A percentile compares a stretch with the other conserved stretches of the same genome.
phyloP scores from a whole-genome alignment of 208 protist species.

The Kentomonas sorsogonicus region DNA sequence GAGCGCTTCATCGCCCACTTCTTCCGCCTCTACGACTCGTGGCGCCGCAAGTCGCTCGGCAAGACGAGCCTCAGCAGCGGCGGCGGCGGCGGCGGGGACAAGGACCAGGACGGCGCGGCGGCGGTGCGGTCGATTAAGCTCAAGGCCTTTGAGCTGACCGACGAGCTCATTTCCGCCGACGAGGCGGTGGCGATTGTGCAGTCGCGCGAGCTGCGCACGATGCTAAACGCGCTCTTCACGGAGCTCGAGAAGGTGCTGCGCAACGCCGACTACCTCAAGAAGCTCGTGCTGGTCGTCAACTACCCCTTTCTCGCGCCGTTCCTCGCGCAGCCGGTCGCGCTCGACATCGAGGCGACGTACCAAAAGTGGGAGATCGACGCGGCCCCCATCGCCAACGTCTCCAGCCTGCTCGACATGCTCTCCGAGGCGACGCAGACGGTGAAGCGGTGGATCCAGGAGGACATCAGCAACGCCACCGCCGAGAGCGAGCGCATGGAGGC shows the following conservation, averaged over 20 bases:
- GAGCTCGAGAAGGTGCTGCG: constrained; percentile 80
- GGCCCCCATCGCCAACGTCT: constrained; percentile 20
- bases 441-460: constrained; percentile 1
- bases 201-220: constrained; percentile 40
- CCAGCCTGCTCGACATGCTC: constrained; percentile 32
- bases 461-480: background rate
- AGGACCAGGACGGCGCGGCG: constrained; percentile 19
- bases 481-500: no score
- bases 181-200: constrained; percentile 70
- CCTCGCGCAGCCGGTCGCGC: constrained; percentile 33
- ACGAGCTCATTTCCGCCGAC: constrained; percentile 52
- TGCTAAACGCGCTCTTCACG: constrained; percentile 68
- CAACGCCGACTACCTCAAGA: constrained; percentile 72
- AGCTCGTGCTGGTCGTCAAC: constrained; percentile 48
- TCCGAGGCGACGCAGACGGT: constrained; percentile 6
- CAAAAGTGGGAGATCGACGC: constrained; percentile 38
- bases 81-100: background rate
- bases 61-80: constrained; percentile 21
- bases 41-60: constrained; percentile 42
- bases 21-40: constrained; percentile 64
- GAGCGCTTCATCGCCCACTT: constrained; percentile 72
- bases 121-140: constrained; percentile 56
- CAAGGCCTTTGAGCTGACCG: constrained; percentile 48
- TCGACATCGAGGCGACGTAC: constrained; percentile 35
- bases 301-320: constrained; percentile 68